Evolutionary conservation across 495 filamentous ascomycete species (phyloP), one percentile per base, ranked within the genome.

Genomic region (Xylaria acuta): DNA sequence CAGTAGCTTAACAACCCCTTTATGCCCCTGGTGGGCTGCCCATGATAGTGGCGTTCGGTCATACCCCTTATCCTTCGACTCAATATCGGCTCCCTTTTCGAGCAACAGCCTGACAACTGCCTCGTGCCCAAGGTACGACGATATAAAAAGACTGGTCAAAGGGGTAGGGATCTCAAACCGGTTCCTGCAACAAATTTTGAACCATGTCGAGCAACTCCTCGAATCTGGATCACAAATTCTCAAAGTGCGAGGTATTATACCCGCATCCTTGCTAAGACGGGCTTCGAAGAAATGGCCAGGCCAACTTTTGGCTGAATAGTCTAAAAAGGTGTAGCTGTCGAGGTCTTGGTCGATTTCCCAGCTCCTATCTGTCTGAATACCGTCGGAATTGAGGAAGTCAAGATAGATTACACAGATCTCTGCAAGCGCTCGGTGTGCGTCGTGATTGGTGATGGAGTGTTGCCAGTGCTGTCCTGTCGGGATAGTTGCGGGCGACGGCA

Each of bases 341-440:
- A 36, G 51, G 47, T 12, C 11, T 27, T 25, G 25, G 2, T 38
- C 11, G 20, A 9, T 27, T 32, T 7, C 5, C 9, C 0, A 3
- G 34, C 64, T 3, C 12, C 4, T n/a, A 22, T 41, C 32, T 56
- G 11, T 38, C 2, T 22, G 36, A 40, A 43, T 45, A 41, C 11
- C 38, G 18, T 59, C 40, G 9, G 1, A 12, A 25, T 69, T 62
- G 30, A 69, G 41, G n/a, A 49, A 43, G 22, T 69, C 56, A 34
- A 85, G 75, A 67, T 84, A 79, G 45, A 47, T 58, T 7, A 81
- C 70, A 49, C 82, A 85, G 27, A 79, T 79, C 27, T 75, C 63
- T 38, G 80, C 76, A 27, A 83, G 74, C 45, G 82, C 58, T 16
- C 43, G 32, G 49, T 84, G 67, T 41, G 82, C 79, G 22, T 77